Evolutionary conservation across 805 yeast genomes (phyloP).

Genomic region (Saturnispora hagleri): DNA sequence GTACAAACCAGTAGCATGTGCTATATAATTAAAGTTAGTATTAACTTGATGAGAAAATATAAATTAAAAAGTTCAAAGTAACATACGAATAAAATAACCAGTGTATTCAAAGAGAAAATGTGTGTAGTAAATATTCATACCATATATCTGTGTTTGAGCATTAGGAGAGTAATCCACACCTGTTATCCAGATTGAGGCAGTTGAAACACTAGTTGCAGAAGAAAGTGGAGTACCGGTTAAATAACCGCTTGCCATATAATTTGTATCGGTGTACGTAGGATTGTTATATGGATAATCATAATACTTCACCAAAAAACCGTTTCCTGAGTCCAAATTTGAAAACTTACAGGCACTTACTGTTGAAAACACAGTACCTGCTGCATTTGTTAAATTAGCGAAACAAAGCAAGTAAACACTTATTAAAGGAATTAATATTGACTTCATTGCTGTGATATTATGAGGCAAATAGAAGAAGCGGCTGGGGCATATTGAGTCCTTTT

Average conservation of each 20-base stretch:
- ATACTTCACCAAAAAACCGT: neutral
- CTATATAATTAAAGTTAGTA: neutral
- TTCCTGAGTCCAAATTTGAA: neutral
- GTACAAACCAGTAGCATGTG: constrained; percentile 25
- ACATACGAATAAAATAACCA: constrained; percentile 14
- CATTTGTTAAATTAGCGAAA: too few relatives aligned
- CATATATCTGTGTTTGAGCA: neutral
- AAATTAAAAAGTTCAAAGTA: too few relatives aligned
- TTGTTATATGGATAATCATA: neutral
- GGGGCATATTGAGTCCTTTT: too few relatives aligned
- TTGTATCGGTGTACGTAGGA: too few relatives aligned
- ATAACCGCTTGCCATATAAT: neutral
- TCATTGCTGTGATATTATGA: too few relatives aligned
- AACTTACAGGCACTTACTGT: neutral
- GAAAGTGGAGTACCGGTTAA: neutral
- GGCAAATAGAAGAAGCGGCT: too few relatives aligned
- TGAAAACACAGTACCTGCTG: neutral
- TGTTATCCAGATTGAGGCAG: neutral
- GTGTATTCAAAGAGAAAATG: constrained; percentile 11
- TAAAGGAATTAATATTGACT: too few relatives aligned
- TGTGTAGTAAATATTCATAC: neutral
- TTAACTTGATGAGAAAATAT: too few relatives aligned
- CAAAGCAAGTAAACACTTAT: too few relatives aligned
- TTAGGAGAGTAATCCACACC: neutral
- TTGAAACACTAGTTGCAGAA: neutral